Base-by-base conservation (phyloP, 805 yeast genomes). In the Metschnikowia drakensbergensis region DNA sequence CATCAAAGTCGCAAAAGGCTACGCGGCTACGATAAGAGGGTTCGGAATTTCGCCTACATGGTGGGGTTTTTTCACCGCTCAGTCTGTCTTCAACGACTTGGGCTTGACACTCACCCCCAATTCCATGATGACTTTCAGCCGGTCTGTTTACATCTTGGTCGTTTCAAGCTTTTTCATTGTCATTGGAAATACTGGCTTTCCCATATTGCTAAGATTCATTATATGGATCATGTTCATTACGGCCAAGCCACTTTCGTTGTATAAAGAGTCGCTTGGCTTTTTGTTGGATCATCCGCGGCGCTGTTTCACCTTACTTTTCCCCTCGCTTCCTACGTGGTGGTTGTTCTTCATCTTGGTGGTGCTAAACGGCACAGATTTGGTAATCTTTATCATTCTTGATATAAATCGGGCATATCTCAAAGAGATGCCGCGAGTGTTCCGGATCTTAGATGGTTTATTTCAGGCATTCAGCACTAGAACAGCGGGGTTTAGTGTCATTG, bases 251-350 rank as follows among this genome's bases (percentile, higher is more conserved):
- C 62, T 84, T 31, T 83, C 92, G 0, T 68, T 80, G 52, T 68
- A 62, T 52, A 79, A 78, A 49, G 98, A 94, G 60, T 85, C 96
- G 5, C 68, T 91, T 11, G 91, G 88, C 0, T 94, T 94, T 57
- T 66, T 94, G 50, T 72, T 94, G 36, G 97, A 91, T 53, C 99
- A 94, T 65, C 99, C 99, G 1, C 82, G 99, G 61, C 86, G 99
- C 60, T 94, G 99, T 64, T 94, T 92, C 62, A 90, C 98, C 3
- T 69, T 94, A 50, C 71, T 94, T 48, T 94, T 94, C 59, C 99
- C 99, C 0, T 79, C 92, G 3, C 83, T 84, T 1, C 96, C 98
- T 3, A 92, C 99, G 0, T 89, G 96, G 96, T 90, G 97, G 97
- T 73, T 94, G 38, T 74, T 90, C 45, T 74, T 81, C 48, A 87